Conservation (phyloP, 768 basidiomycete genomes). For the Suillus occidentalis region DNA sequence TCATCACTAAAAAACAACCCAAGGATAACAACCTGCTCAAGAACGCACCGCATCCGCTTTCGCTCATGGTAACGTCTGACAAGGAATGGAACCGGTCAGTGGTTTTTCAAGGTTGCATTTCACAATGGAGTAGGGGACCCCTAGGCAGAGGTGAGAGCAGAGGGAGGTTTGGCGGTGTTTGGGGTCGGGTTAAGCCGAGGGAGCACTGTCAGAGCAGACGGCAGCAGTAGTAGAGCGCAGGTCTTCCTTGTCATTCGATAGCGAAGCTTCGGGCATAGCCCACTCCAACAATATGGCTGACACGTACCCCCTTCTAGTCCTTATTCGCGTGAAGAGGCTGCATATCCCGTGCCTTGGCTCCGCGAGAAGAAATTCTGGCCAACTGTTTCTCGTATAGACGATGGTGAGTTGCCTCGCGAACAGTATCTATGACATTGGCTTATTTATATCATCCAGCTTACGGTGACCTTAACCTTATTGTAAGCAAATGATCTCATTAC, state of each 20-base stretch:
- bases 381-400: conserved; percentile 86
- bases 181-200: too few relatives aligned
- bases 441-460: conserved; percentile 53
- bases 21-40: conserved; percentile 89
- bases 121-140: background rate
- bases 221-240: too few relatives aligned
- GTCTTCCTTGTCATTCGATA: too few relatives aligned
- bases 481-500: conserved; percentile 40
- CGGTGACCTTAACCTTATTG: conserved; percentile 89
- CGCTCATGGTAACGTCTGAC: conserved; percentile 68
- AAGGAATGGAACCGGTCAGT: conserved; percentile 83
- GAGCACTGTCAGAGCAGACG: too few relatives aligned
- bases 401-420: conserved; percentile 55
- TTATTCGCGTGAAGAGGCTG: conserved; percentile 89
- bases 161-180: too few relatives aligned
- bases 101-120: background rate
- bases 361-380: conserved; percentile 97
- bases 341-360: conserved; percentile 83
- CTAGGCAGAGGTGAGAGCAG: too few relatives aligned
- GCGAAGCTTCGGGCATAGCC: too few relatives aligned
- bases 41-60: conserved; percentile 91
- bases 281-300: conserved; percentile 7
- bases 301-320: conserved; percentile 48
- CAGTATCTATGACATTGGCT: background rate
- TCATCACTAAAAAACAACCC: conserved; percentile 84